Evolutionary conservation across 129 eudicot genomes (phyloP), one percentile per base, ranked within the genome.

Genomic region (Mikania micrantha): DNA sequence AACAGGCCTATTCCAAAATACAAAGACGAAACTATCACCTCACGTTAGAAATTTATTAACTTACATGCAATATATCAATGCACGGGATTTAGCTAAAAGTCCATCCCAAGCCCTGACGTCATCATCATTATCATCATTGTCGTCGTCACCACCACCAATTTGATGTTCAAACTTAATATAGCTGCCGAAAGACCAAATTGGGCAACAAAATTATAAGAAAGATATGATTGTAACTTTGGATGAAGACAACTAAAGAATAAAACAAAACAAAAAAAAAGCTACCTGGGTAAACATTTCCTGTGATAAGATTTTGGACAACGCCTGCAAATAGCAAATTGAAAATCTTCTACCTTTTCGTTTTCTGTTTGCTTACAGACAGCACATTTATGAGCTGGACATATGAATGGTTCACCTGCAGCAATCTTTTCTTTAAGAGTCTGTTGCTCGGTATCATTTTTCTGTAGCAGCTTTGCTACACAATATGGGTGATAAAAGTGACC

Each of bases 231-330:
- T 49, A 49, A 2, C 3, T 8, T 7, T 19, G 36, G 3, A 29
- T 38, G 36, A 60, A 29, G 19, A 42, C 12, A 2, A 4, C 1
- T 44, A 13, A 44, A 53, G 9, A 7, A 2, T 48, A 48, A 44
- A 42, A 1, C 2, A 13, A 13, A 44, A 53, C 19, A 11, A 3
- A 38, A 40, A 47, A 4, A 45, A 49, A 4, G 22, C 49, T 59
- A 87, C 97, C 85, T 78, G 27, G 97, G 97, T 73, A 90, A 76
- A 64, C 95, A 90, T 85, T 84, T 82, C 50, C 81, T 74, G 29
- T 90, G 97, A 69, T 87, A 90, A 45, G 95, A 81, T 60, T 70
- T 81, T 10, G 97, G 97, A 63, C 97, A 90, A 13, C 97, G 95
- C 45, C 97, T 85, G 47, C 97, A 90, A 20, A 87, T 60, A 24